Evolutionary conservation across 2,329 filamentous ascomycete genomes (phyloP), one percentile per base, ranked within the genome.

Genomic region (Aspergillus ochraceus): DNA sequence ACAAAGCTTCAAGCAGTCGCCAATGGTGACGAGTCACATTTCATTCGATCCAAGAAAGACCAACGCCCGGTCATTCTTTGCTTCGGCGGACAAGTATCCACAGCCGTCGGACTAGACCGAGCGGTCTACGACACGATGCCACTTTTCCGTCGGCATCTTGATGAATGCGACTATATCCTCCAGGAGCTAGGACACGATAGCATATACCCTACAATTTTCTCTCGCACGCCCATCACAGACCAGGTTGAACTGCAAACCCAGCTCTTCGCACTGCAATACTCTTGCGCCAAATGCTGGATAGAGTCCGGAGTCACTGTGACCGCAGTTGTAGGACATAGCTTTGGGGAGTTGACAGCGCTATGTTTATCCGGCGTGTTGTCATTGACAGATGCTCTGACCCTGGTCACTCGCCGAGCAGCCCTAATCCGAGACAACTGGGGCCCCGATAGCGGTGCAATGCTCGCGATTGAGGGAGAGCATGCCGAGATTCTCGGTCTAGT

Each of bases 11-110:
- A 51, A 2, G 24, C 26, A 1, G 24, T 64, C 1, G 42, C 53
- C 12, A 14, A 57, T 17, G 61, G 65, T 1, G 46, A 60, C 0
- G 24, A 55, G 2, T 52, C n/a, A 12, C 17, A 49, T 9, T 8
- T 60, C 11, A 46, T 61, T 12, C 53, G 24, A 4, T 19, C 47
- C 5, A 58, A 54, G 6, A 62, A 57, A 49, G 49, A 46, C 2
- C 11, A 20, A 8, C 57, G 58, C 4, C 58, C 66, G 11, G 60
- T 78, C 1, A 64, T 80, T 1, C 57, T 80, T 1, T 68, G 66
- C 20, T 78, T 80, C 49, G 76, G 75, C 3, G 78, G 78, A 2
- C 79, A 81, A 54, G 70, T 65, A 1, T 66, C 68, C 3, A 64
- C 52, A 5, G 67, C 60, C 26, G 55, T 71, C 2, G 64, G 67